Evolutionary conservation across 495 filamentous ascomycete species (phyloP).

Genomic region (Extremus antarcticus): DNA sequence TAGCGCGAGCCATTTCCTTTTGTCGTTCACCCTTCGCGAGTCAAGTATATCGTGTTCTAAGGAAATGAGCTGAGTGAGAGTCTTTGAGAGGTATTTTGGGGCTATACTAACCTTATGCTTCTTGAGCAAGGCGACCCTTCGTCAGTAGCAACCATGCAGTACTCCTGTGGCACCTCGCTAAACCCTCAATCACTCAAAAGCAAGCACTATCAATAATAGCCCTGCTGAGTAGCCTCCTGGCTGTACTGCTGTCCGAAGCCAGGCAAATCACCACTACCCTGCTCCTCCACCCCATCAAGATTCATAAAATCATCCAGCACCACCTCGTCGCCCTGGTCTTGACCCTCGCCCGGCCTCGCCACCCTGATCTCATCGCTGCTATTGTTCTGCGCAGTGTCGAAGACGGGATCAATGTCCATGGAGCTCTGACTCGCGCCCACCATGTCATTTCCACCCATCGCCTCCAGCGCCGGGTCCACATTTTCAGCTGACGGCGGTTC

Average conservation of each 20-base stretch:
- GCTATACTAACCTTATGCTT: too few species aligned
- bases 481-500: constrained; percentile 17
- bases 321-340: neutral
- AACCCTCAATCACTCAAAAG: neutral
- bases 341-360: neutral
- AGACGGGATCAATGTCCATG: constrained; percentile 18
- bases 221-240: constrained; percentile 3
- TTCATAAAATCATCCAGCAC: constrained; percentile 22
- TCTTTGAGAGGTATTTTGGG: too few species aligned
- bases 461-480: constrained; percentile 11
- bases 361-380: neutral
- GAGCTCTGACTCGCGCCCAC: neutral
- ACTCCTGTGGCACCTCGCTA: neutral
- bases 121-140: too few species aligned
- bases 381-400: constrained; percentile 4
- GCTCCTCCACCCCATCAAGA: constrained; percentile 13
- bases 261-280: constrained; percentile 4
- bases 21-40: too few species aligned
- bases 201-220: neutral
- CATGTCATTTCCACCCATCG: too few species aligned
- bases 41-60: too few species aligned
- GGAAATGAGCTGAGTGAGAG: too few species aligned
- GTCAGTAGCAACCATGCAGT: neutral
- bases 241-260: constrained; percentile 24
- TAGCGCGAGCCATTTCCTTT: too few species aligned